A percentile compares a stretch with the other conserved stretches of the same genome.
Evolutionary conservation across 306 rosid species (phyloP).

Genomic region (Sphenostylis stenocarpa): DNA sequence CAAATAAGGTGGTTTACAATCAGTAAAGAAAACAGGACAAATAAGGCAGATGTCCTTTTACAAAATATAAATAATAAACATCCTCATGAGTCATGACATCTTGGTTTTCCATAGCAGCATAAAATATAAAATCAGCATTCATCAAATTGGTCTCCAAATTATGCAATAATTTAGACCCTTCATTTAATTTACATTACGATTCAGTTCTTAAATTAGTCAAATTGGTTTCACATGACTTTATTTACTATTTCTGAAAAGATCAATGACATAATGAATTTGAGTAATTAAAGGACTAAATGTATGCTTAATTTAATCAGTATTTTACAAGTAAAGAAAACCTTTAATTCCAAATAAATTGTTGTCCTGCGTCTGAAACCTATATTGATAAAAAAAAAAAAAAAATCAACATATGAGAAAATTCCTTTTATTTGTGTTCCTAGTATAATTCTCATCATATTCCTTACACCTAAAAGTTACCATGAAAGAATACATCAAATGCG

Average conservation of each 20-base stretch:
- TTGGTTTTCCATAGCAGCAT: background rate
- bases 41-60: background rate
- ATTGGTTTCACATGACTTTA: background rate
- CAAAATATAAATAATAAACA: background rate
- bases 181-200: background rate
- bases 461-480: background rate
- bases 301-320: background rate
- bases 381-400: background rate
- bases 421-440: background rate
- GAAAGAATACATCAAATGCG: background rate
- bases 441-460: background rate
- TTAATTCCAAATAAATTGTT: background rate
- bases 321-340: background rate
- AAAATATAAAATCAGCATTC: constrained; percentile 2
- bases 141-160: background rate
- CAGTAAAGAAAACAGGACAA: background rate
- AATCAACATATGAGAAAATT: background rate
- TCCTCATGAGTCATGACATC: background rate
- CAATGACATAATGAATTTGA: background rate
- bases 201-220: background rate
- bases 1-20: background rate
- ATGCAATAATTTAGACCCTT: background rate
- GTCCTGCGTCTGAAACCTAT: background rate
- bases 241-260: background rate
- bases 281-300: background rate